phyloP scores from a whole-genome alignment of 495 filamentous ascomycete species.

The Chaetomium tenue region DNA sequence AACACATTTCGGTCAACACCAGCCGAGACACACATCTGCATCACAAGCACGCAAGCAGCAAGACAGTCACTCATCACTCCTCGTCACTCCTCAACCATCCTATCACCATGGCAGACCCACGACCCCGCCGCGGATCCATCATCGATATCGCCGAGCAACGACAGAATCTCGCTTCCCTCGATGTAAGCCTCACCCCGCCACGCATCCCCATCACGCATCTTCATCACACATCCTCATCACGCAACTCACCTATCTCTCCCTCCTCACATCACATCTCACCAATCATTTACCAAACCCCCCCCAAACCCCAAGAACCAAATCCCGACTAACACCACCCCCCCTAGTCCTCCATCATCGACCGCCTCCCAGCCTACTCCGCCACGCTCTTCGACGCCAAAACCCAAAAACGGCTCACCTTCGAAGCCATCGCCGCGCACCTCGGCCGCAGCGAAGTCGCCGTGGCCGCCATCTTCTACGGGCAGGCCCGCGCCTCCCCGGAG shows the following conservation, averaged over 20 bases:
- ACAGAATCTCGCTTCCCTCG: slow-evolving; percentile 36
- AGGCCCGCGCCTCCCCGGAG: slow-evolving; percentile 73
- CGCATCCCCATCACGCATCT: not conserved
- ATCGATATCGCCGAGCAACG: slow-evolving; percentile 29
- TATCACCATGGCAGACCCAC: slow-evolving; percentile 7
- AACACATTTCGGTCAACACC: not conserved
- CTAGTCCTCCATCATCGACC: slow-evolving; percentile 43
- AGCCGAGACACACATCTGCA: not conserved
- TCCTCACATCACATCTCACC: not conserved
- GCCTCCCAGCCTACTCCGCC: slow-evolving; percentile 65
- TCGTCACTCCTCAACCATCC: not conserved
- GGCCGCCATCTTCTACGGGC: slow-evolving; percentile 94
- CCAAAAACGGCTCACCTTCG: slow-evolving; percentile 70
- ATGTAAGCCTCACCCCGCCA: no score
- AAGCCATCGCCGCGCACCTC: slow-evolving; percentile 70
- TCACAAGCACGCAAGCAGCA: not conserved
- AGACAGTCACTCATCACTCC: not conserved
- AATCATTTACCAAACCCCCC: not conserved
- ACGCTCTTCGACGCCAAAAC: slow-evolving; percentile 87
- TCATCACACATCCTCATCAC: not conserved
- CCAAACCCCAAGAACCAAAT: not conserved
- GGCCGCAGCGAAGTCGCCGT: slow-evolving; percentile 86
- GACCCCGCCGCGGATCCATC: slow-evolving; percentile 7
- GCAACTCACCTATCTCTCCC: not conserved
- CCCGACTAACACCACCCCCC: not conserved